Base-by-base conservation (phyloP, 2,329 filamentous ascomycete species). In the Cladosporium colombiae region DNA sequence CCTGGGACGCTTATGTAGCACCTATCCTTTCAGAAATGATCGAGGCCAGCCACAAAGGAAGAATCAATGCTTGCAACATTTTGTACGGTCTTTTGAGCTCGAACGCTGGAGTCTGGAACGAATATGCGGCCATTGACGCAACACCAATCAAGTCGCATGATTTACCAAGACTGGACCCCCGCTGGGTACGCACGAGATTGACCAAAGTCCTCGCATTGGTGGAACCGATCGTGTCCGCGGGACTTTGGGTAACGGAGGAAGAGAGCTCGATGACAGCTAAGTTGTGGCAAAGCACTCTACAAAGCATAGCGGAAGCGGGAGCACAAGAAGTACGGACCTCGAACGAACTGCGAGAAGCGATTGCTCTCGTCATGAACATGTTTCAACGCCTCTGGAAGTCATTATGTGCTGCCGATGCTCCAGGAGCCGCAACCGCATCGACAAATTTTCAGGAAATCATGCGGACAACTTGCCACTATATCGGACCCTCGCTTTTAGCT, bases 281-380 rank as follows among this genome's bases (percentile, higher is more conserved):
- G 5, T 31, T 66, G 18, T 78, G 75, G 65, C 75, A 79, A 13
- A 78, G 82, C 35, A 80, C 92, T 14, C 81, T 91, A 52, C 79
- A 81, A 3, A 86, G 89, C 1, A 81, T 93, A 29, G 85, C 88
- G 2, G 84, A 85, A 58, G 90, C 91, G 46, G 89, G 89, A 27
- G 85, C 84, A 50, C 96, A 97, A 78, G 95, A 99, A 77, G 90
- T 99, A 71, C 96, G 94, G 72, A 89, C 93, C 7, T 93, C 92
- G 0, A 85, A 86, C 14, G 94, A 98, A 68, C 91, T 93, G 1
- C 91, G 91, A 73, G 86, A 88, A 67, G 94, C 93, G 66, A 84
- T 97, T 68, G 89, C 91, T 25, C 84, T 87, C 50, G 83, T 93
- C 25, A 84, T 94, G 59, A 87, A 87, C 50, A 78, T 93, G 25